Evolutionary conservation across 305 asterid species (phyloP).

Genomic region (Solanum hybrid): DNA sequence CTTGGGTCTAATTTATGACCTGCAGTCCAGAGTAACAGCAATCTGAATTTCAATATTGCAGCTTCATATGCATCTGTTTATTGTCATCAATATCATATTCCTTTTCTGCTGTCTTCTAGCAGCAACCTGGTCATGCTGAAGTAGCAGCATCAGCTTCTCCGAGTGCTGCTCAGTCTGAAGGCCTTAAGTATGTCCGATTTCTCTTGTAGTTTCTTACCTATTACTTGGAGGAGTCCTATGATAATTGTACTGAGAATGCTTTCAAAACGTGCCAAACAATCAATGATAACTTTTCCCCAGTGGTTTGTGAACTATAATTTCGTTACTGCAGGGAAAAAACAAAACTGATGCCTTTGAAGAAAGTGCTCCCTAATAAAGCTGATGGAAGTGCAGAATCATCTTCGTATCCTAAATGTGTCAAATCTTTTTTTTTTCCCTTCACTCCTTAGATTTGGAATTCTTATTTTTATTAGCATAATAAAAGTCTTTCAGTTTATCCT

Average conservation of each 20-base stretch:
- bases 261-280: not conserved
- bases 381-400: conserved; percentile 52
- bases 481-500: conserved; percentile 27
- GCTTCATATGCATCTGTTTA: not conserved
- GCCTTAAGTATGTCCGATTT: conserved; percentile 36
- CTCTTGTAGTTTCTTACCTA: not conserved
- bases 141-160: conserved; percentile 36
- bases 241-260: not conserved
- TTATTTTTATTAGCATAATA: not conserved
- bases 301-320: conserved; percentile 25
- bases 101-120: conserved; percentile 5
- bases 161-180: conserved; percentile 41
- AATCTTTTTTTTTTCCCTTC: not conserved
- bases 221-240: not conserved
- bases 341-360: conserved; percentile 39
- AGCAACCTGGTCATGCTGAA: conserved; percentile 41
- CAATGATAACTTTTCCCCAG: not conserved
- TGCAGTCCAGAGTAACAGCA: not conserved
- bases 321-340: conserved; percentile 45
- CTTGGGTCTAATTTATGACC: not conserved
- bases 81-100: not conserved
- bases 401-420: conserved; percentile 42
- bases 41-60: not conserved
- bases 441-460: not conserved
- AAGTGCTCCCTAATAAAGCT: conserved; percentile 36